Base-by-base conservation (phyloP, 78 protist genomes). In the Polysphondylium violaceum region DNA sequence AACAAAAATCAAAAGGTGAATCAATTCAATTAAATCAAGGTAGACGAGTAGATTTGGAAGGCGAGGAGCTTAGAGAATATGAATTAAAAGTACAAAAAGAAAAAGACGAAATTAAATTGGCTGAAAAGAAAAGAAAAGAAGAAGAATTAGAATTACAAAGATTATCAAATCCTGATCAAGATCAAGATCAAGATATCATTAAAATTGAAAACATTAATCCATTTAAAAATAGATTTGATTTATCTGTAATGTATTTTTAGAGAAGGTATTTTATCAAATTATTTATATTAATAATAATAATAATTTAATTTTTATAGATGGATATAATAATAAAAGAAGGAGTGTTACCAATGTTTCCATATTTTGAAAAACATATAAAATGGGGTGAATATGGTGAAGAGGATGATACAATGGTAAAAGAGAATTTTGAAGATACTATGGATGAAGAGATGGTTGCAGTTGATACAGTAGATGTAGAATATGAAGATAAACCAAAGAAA, bases 321-420 rank as follows among this genome's bases (percentile, higher is more conserved):
- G n/a, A n/a, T n/a, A n/a, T n/a, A n/a, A n/a, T 65, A 0, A 65
- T 16, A 19, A n/a, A 27, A 40, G 77, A 79, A 17, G 75, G 77
- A 14, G 27, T 64, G 50, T 38, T 50, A 3, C 56, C 91, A 16
- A 83, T 83, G 91, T 83, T 83, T 33, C 91, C 91, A 8, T 83
- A 53, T 21, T 16, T 29, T 4, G 91, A 83, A 23, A 51, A 56
- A 31, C 71, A 68, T 27, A 17, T 71, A 21, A 83, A 67, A 71
- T 51, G 55, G 76, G 91, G 76, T 31, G 91, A 83, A 2, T 83
- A 69, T 31, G 91, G 91, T 59, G 79, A 71, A 33, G 78, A 83
- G 50, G 91, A 83, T 43, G 91, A 83, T 21, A 73, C 56, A 1
- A 19, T 83, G 3, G 21, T 83, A 0, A 35, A 71, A 25, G 29